These are phyloP conservation scores for Euphorbia peplus DNA, from an alignment of 345 rosid genomes.

Conservation along the genomic window DNA sequence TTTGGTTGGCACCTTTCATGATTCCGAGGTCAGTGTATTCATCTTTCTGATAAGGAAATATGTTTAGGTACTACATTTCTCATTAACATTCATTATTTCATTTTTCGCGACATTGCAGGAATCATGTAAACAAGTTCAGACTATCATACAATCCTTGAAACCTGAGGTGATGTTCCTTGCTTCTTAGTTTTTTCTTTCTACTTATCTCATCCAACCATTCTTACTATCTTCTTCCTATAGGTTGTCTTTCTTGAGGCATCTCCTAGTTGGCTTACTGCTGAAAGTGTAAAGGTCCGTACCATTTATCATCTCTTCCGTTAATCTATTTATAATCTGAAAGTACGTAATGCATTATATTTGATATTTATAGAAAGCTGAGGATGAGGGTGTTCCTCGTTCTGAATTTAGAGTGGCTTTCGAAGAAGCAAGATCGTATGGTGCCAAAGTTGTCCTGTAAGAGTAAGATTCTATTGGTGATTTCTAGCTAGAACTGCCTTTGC, in stretches of 20 bases:
- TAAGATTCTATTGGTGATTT: constrained; percentile 24
- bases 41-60: neutral
- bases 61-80: neutral
- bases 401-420: constrained; percentile 92
- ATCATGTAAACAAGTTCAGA: constrained; percentile 80
- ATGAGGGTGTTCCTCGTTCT: constrained; percentile 80
- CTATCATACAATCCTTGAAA: constrained; percentile 65
- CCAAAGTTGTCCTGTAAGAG: constrained; percentile 77
- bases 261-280: constrained; percentile 78
- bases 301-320: neutral
- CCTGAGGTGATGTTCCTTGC: constrained; percentile 77
- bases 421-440: constrained; percentile 81
- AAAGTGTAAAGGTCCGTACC: constrained; percentile 66
- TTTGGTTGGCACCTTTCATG: constrained; percentile 90
- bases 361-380: constrained; percentile 58
- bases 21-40: constrained; percentile 63
- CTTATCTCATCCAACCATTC: neutral
- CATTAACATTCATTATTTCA: neutral
- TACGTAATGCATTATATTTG: neutral
- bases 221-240: constrained; percentile 33
- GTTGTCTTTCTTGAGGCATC: constrained; percentile 93
- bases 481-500: neutral
- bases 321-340: neutral
- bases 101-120: constrained; percentile 45
- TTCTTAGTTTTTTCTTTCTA: constrained; percentile 16